These are phyloP conservation scores for Annulohypoxylon truncatum DNA, from an alignment of 2,329 filamentous ascomycete species.

Conservation along the genomic window DNA sequence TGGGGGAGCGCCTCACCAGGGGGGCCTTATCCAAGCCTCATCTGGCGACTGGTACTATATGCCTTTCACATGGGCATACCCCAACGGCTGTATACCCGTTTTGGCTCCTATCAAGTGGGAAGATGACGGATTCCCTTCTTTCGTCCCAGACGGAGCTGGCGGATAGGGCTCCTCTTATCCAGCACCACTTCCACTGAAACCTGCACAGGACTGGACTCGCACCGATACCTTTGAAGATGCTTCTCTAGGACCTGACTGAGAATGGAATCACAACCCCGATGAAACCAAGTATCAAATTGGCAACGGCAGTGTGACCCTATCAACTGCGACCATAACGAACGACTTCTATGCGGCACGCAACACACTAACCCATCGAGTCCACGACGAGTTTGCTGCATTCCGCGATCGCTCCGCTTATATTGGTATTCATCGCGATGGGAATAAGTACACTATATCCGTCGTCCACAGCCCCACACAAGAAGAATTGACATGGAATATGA, in stretches of 20 bases:
- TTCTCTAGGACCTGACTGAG: slow-evolving; percentile 60
- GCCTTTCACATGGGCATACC: slow-evolving; percentile 66
- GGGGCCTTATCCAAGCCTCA: slow-evolving; percentile 64
- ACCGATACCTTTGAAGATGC: slow-evolving; percentile 60
- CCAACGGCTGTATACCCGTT: slow-evolving; percentile 67
- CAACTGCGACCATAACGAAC: slow-evolving; percentile 62
- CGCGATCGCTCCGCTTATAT: slow-evolving; percentile 66
- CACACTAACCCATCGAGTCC: slow-evolving; percentile 60
- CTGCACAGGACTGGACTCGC: slow-evolving; percentile 49
- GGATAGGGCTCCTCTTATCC: slow-evolving; percentile 62
- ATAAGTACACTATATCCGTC: slow-evolving; percentile 48
- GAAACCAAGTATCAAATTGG: slow-evolving; percentile 56
- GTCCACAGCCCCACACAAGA: slow-evolving; percentile 55
- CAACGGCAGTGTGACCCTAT: slow-evolving; percentile 58
- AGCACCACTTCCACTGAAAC: slow-evolving; percentile 49
- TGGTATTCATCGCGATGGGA: slow-evolving; percentile 57
- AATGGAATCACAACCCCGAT: slow-evolving; percentile 73
- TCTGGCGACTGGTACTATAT: slow-evolving; percentile 69
- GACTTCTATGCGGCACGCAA: slow-evolving; percentile 62
- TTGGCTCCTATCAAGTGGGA: slow-evolving; percentile 66
- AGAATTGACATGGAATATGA: slow-evolving; percentile 46
- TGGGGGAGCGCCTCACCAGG: slow-evolving; percentile 64
- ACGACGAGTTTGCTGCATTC: slow-evolving; percentile 61
- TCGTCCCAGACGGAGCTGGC: slow-evolving; percentile 55
- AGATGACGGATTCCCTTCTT: slow-evolving; percentile 62